Percentiles rank a stretch among this genome's conserved stretches.
Conservation (phyloP, 129 eudicot genomes). For the Flaveria ramosissima region DNA sequence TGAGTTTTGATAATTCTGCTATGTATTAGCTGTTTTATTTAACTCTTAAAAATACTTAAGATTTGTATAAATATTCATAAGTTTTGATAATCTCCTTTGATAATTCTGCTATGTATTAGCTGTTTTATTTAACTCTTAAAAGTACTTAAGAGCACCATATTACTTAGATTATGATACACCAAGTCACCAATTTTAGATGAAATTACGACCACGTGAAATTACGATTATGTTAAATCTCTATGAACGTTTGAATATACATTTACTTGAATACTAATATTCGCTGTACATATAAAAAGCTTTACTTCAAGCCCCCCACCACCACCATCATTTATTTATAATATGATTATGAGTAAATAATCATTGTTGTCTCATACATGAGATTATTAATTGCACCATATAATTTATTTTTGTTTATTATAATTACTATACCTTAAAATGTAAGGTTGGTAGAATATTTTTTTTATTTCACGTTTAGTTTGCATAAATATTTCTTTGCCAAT, state of each 20-base stretch:
- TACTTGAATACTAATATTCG: neutral
- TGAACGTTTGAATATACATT: neutral
- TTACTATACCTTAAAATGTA: too few species aligned
- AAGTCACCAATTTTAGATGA: neutral
- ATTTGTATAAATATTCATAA: neutral
- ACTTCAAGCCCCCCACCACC: neutral
- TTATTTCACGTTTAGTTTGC: too few species aligned
- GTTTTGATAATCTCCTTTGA: neutral
- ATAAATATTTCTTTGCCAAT: too few species aligned
- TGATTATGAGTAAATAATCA: neutral
- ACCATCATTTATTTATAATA: neutral
- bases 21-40: neutral
- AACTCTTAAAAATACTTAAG: neutral
- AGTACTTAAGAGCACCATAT: neutral
- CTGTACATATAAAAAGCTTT: neutral
- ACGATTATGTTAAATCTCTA: neutral
- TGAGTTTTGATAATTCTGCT: neutral
- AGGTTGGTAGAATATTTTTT: too few species aligned
- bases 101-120: neutral
- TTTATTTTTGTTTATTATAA: neutral
- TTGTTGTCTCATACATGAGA: constrained; percentile 10
- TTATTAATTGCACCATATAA: neutral
- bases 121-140: neutral
- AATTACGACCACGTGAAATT: too few species aligned
- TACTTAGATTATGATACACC: neutral